These are phyloP conservation scores for Tolypocladium nubicola DNA, from an alignment of 2,329 filamentous ascomycete genomes.

Conservation along the genomic window DNA sequence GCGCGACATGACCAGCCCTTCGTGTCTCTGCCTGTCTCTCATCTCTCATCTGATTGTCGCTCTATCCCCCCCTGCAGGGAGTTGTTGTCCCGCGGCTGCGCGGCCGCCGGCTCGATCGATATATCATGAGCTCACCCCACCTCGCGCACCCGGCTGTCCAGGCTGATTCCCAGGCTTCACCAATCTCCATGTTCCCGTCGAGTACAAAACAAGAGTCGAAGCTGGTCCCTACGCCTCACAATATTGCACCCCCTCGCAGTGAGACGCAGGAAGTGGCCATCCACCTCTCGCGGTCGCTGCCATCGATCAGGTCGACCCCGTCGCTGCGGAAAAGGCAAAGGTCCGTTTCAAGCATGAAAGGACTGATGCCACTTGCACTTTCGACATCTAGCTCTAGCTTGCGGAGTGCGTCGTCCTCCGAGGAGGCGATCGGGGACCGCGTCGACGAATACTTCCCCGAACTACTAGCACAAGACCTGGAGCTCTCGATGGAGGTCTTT, in stretches of 20 bases:
- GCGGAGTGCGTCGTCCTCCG: conserved; percentile 10
- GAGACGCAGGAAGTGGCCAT: neutral
- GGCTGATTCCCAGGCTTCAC: conserved; percentile 2
- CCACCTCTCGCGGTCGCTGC: conserved; percentile 1
- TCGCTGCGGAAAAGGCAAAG: conserved; percentile 14
- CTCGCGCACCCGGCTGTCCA: conserved; percentile 1
- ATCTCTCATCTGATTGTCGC: neutral
- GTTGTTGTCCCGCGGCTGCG: neutral
- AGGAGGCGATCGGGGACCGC: conserved; percentile 17
- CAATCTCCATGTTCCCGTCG: conserved; percentile 3
- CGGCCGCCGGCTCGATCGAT: neutral
- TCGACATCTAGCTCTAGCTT: conserved; percentile 15
- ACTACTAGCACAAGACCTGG: conserved; percentile 42
- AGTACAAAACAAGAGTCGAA: conserved; percentile 1
- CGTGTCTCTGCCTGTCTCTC: conserved; percentile 2
- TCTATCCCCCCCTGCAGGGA: neutral
- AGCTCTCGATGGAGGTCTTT: conserved; percentile 37
- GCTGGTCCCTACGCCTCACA: neutral
- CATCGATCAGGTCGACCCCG: conserved; percentile 8
- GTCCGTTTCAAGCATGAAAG: conserved; percentile 29
- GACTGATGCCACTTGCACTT: conserved; percentile 25
- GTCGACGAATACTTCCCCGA: conserved; percentile 41
- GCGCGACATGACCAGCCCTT: neutral
- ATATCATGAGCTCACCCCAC: neutral
- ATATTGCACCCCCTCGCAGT: neutral